Percentiles rank a stretch among this genome's conserved stretches.
Conservation (phyloP, 2,329 filamentous ascomycete species). For the Colletotrichum tamarilloi region DNA sequence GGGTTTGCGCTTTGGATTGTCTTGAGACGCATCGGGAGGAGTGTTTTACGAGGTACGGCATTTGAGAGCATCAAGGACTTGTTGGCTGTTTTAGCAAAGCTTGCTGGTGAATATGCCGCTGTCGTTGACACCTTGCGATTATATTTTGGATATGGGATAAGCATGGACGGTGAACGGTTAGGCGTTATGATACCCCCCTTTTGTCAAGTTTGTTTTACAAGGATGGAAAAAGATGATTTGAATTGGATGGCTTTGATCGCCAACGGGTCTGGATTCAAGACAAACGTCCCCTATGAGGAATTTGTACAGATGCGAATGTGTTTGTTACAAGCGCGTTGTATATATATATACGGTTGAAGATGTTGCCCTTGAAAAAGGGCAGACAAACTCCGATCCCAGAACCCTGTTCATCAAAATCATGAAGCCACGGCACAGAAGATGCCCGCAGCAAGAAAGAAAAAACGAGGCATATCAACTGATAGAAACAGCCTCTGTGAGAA, state of each 20-base stretch:
- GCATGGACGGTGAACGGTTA: background rate
- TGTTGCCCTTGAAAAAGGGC: background rate
- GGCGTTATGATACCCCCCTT: slow-evolving; percentile 24
- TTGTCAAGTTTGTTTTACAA: background rate
- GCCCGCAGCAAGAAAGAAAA: background rate
- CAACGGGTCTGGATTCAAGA: background rate
- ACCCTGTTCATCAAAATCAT: background rate
- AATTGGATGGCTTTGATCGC: background rate
- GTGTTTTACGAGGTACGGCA: slow-evolving; percentile 73
- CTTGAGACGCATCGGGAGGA: slow-evolving; percentile 78
- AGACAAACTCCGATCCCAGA: background rate
- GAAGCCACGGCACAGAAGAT: background rate
- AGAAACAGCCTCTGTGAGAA: background rate
- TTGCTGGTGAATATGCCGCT: too few relatives aligned
- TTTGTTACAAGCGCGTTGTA: background rate
- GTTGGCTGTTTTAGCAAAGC: too few relatives aligned
- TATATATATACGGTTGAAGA: background rate
- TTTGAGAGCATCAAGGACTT: slow-evolving; percentile 40
- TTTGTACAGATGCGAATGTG: slow-evolving; percentile 7
- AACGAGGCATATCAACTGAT: background rate
- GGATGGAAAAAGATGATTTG: background rate
- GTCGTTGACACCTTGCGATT: background rate
- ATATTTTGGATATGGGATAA: background rate
- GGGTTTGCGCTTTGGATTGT: slow-evolving; percentile 82
- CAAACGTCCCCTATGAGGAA: background rate